Base-by-base conservation (phyloP, 306 rosid species). In the Fragaria iinumae region DNA sequence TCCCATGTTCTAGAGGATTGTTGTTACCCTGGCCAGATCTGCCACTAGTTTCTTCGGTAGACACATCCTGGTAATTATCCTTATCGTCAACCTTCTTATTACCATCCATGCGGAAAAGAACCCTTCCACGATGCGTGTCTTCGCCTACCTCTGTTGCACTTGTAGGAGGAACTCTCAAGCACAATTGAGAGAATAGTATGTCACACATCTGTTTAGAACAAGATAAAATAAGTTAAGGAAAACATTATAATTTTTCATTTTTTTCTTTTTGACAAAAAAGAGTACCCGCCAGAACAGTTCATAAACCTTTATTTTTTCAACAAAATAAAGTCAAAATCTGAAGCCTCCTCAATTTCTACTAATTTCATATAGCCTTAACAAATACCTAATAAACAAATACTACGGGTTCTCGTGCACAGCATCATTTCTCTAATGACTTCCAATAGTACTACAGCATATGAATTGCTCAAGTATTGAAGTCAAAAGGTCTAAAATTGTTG, bases 101-200 rank as follows among this genome's bases (percentile, higher is more conserved):
- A 83, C 70, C 78, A 44, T 79, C 82, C 50, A 76, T 63, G 79
- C 71, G 62, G 65, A 76, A 74, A 67, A 85, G 78, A 80, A 72
- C 84, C 80, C 72, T 84, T 59, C 79, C 82, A 39, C 65, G 79
- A 48, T 87, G 91, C 74, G 81, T 64, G 50, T 87, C 96, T 86
- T 91, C 94, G 81, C 98, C 92, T 78, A 76, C 78, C 57, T 91
- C 81, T 72, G 81, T 65, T 69, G 88, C 75, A 71, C 89, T 82
- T 80, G 89, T 82, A 55, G 87, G 87, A 56, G 97, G 96, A 82
- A 90, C 93, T 88, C 91, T 91, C 80, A 96, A 84, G 86, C 98
- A 91, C 89, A 93, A 80, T 80, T 93, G 99, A 70, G 99, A 96
- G 86, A 96, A 93, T 38, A 96, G 87, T 72, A 96, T 88, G 87